phyloP scores from a whole-genome alignment of 768 basidiomycete species.

The Naganishia antarctica region DNA sequence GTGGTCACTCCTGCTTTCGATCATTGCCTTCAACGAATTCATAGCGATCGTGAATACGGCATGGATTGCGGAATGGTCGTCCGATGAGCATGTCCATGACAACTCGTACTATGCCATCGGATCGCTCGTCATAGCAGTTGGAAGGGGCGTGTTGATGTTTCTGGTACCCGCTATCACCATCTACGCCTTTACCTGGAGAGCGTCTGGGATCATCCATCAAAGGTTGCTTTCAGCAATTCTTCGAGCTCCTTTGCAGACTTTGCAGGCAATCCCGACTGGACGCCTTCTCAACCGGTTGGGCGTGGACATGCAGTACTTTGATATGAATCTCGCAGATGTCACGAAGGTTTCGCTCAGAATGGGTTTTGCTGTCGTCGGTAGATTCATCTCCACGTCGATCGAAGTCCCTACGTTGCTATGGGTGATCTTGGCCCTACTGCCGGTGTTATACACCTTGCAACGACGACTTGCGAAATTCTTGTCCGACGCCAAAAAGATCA shows the following conservation, averaged over 20 bases:
- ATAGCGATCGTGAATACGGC: not conserved
- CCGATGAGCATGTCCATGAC: not conserved
- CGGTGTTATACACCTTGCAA: constrained; percentile 6
- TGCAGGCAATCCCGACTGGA: constrained; percentile 9
- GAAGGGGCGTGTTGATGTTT: not conserved
- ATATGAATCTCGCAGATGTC: constrained; percentile 34
- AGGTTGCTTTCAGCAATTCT: not conserved
- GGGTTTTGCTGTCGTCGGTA: constrained; percentile 30
- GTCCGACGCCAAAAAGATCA: constrained; percentile 36
- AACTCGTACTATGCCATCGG: constrained; percentile 3
- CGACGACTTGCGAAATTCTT: constrained; percentile 53
- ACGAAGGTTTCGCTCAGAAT: constrained; percentile 38
- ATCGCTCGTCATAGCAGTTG: not conserved
- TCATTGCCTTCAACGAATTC: not conserved
- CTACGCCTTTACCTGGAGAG: constrained; percentile 11
- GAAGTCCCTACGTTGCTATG: constrained; percentile 31
- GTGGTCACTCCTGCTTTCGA: not conserved
- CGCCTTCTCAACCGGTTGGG: constrained; percentile 41
- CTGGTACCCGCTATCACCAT: not conserved
- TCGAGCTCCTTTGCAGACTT: not conserved
- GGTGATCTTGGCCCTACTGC: constrained; percentile 50
- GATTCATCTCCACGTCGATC: constrained; percentile 35
- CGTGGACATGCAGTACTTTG: constrained; percentile 37
- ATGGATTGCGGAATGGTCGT: constrained; percentile 12
- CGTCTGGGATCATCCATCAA: constrained; percentile 26